These are phyloP conservation scores for Eimeria praecox DNA, from an alignment of 169 alveolate genomes.

Conservation along the genomic window DNA sequence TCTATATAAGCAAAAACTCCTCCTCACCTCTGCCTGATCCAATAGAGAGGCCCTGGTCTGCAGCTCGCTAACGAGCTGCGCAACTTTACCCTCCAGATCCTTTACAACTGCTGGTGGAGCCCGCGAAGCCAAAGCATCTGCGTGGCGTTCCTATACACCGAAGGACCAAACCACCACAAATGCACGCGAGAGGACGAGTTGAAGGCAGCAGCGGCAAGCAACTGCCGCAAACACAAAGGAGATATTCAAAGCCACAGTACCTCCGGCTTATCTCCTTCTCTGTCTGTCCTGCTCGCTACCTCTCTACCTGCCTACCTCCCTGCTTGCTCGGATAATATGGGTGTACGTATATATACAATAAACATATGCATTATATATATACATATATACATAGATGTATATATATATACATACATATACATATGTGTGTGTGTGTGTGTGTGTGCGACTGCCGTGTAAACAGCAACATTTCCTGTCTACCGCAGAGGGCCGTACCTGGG, in stretches of 20 bases:
- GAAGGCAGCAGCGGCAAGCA: not conserved
- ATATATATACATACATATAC: not conserved
- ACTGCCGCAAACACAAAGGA: not conserved
- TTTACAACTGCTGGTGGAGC: conserved; percentile 54
- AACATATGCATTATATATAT: not conserved
- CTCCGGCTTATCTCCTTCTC: not conserved
- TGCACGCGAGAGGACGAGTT: not conserved
- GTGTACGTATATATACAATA: not conserved
- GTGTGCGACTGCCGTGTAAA: not conserved
- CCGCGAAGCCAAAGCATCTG: conserved; percentile 32
- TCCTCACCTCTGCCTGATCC: conserved; percentile 20
- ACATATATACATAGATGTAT: not conserved
- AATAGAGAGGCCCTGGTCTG: conserved; percentile 10
- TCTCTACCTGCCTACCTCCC: not conserved
- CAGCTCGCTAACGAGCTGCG: conserved; percentile 14
- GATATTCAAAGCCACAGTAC: not conserved
- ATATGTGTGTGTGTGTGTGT: not conserved
- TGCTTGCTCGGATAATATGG: not conserved
- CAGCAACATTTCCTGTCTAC: not conserved
- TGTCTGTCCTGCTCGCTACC: not conserved
- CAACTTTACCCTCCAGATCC: conserved; percentile 39
- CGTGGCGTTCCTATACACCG: conserved; percentile 23
- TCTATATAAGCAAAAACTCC: no score
- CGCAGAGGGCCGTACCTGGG: conserved; percentile 6
- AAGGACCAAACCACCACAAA: not conserved